Base-by-base conservation (phyloP, 768 basidiomycete species). In the Tulasnella sp. region DNA sequence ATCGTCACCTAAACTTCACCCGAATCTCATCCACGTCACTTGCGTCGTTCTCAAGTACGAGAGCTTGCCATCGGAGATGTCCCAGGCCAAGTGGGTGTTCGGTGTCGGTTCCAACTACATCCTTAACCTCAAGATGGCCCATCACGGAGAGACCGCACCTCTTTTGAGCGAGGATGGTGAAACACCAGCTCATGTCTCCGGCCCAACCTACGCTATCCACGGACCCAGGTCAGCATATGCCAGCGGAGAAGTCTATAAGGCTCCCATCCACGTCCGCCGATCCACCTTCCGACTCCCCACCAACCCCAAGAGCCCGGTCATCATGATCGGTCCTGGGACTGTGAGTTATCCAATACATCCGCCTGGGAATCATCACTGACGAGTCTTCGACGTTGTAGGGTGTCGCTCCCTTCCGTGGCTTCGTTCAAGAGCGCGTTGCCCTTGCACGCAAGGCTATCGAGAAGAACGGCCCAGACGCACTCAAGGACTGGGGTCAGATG, bases 251-350 rank as follows among this genome's bases (percentile, higher is more conserved):
- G 9, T 90, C 39, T 96, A 91, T 87, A 94, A 94, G 84, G 90
- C 93, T 0, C 98, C 98, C 11, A 88, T 99, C 75, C 98, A 99
- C 82, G 95, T 99, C 79, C 89, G 98, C 76, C 90, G 98, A 71
- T 97, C 95, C 20, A 99, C 97, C 3, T 99, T 99, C 91, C 88
- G 98, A 73, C 86, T 99, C 73, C 98, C 98, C 11, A 99, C 98
- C 23, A 96, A 95, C 83, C 98, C 98, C 46, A 98, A 98, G 88
- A 97, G 93, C 79, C 98, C 98, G 1, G 92, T 99, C 73, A 94
- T 99, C 85, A 99, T 99, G 98, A 90, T 99, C 83, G 98, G 98
- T 57, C 98, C 98, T 79, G 98, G 98, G 75, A 99, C 96, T 78
- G 96, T 97, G 83, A 86, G 51, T 70, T 42, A 18, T 26, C 37